A percentile compares a stretch with the other conserved stretches of the same genome.
These are phyloP conservation scores for Backusella westeae DNA, from an alignment of 192 early-diverging fungal species.

Conservation along the genomic window DNA sequence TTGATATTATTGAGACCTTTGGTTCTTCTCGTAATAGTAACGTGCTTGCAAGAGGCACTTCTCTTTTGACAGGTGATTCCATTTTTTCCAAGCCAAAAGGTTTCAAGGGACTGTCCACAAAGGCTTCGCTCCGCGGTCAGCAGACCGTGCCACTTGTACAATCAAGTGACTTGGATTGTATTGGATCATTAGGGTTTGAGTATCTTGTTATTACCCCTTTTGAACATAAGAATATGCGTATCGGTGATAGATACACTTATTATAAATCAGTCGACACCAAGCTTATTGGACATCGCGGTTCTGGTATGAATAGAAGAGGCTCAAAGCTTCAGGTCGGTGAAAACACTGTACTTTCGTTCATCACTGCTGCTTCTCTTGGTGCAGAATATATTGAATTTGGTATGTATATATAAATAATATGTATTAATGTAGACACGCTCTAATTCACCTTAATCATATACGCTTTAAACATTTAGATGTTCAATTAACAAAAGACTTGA, in stretches of 20 bases:
- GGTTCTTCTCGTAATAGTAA: constrained; percentile 38
- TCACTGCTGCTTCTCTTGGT: constrained; percentile 78
- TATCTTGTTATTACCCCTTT: constrained; percentile 66
- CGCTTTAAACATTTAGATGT: constrained; percentile 55
- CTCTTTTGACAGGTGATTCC: constrained; percentile 50
- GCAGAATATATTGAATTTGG: constrained; percentile 91
- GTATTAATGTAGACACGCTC: neutral
- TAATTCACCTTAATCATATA: too few species aligned
- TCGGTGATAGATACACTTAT: constrained; percentile 54
- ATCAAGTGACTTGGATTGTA: constrained; percentile 43
- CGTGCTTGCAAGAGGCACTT: constrained; percentile 54
- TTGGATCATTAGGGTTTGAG: constrained; percentile 58
- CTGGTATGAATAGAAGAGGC: constrained; percentile 76
- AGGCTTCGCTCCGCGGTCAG: constrained; percentile 50
- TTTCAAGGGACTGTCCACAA: constrained; percentile 31
- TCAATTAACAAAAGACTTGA: constrained; percentile 87
- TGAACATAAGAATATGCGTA: constrained; percentile 52
- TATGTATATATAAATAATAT: constrained; percentile 25
- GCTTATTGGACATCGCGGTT: constrained; percentile 89
- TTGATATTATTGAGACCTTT: constrained; percentile 59
- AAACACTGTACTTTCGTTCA: constrained; percentile 87
- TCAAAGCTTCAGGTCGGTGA: constrained; percentile 80
- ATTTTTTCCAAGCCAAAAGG: constrained; percentile 34
- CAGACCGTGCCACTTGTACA: constrained; percentile 60
- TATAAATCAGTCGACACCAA: constrained; percentile 60